These are phyloP conservation scores for Henningerozyma blattae DNA, from an alignment of 805 yeast genomes.

Conservation along the genomic window DNA sequence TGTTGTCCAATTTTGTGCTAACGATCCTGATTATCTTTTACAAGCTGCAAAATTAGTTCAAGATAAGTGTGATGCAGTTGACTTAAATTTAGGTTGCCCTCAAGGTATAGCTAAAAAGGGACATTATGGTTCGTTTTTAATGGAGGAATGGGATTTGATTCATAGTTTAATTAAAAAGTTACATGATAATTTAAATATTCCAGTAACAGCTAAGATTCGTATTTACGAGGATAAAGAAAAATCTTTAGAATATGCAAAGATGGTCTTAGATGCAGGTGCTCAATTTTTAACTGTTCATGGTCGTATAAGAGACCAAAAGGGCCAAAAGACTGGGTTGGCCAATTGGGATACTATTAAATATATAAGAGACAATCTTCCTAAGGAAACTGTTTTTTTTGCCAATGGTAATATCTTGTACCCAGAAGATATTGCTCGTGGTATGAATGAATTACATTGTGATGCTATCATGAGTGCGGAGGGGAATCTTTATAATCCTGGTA, in stretches of 20 bases:
- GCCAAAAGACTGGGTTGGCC: constrained; percentile 90
- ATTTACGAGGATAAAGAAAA: constrained; percentile 78
- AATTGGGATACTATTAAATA: constrained; percentile 76
- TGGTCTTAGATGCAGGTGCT: constrained; percentile 89
- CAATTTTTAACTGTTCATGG: constrained; percentile 93
- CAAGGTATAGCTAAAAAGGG: constrained; percentile 96
- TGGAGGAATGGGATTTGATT: constrained; percentile 94
- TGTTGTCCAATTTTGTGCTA: constrained; percentile 92
- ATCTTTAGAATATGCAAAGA: constrained; percentile 73
- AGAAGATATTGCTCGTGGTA: constrained; percentile 65
- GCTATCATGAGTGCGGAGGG: constrained; percentile 98
- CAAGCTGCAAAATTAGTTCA: constrained; percentile 74
- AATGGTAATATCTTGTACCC: constrained; percentile 93
- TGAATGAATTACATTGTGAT: constrained; percentile 55
- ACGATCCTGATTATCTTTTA: constrained; percentile 76
- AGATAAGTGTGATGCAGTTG: constrained; percentile 88
- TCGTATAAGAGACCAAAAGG: constrained; percentile 93
- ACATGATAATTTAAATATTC: constrained; percentile 64
- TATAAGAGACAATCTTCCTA: constrained; percentile 64
- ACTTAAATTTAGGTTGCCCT: constrained; percentile 93
- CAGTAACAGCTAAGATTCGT: constrained; percentile 93
- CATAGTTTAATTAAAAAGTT: constrained; percentile 56
- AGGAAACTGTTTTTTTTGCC: constrained; percentile 78
- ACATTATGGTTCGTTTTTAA: constrained; percentile 85
- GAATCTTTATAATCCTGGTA: constrained; percentile 84